Evolutionary conservation across 2,329 filamentous ascomycete species (phyloP).

Genomic region (Aspergillus sp.): DNA sequence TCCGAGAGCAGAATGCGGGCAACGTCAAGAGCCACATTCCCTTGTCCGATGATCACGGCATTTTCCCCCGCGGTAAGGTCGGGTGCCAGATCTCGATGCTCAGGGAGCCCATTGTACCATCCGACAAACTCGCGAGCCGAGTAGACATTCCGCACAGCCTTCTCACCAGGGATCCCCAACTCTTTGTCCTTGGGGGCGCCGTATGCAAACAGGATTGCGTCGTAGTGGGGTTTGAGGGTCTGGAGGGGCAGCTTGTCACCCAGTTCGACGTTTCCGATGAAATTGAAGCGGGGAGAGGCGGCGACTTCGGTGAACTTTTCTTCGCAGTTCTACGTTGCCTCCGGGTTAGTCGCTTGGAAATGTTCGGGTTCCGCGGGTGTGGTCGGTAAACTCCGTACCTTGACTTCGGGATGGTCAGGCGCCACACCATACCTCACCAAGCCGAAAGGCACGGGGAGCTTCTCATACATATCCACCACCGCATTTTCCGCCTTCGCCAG

Average conservation of each 20-base stretch:
- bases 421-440: slow-evolving; percentile 92
- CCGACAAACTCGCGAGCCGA: slow-evolving; percentile 92
- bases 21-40: slow-evolving; percentile 93
- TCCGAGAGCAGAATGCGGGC: slow-evolving; percentile 80
- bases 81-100: slow-evolving; percentile 70
- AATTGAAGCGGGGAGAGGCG: slow-evolving; percentile 76
- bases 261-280: slow-evolving; percentile 83
- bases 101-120: slow-evolving; percentile 96
- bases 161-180: slow-evolving; percentile 76
- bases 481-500: slow-evolving; percentile 71
- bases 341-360: not conserved
- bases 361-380: not conserved
- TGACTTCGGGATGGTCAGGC: slow-evolving; percentile 98
- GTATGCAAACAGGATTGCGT: slow-evolving; percentile 89
- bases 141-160: slow-evolving; percentile 65
- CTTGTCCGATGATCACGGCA: slow-evolving; percentile 86
- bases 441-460: slow-evolving; percentile 86
- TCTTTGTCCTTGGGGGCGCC: slow-evolving; percentile 81
- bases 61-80: slow-evolving; percentile 73
- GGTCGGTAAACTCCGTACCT: slow-evolving; percentile 55
- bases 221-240: slow-evolving; percentile 75
- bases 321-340: slow-evolving; percentile 72
- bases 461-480: slow-evolving; percentile 92
- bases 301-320: slow-evolving; percentile 91
- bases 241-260: slow-evolving; percentile 67